Percentiles rank a stretch among this genome's conserved stretches.
These are phyloP conservation scores for Aphanoascus verrucosus DNA, from an alignment of 2,329 filamentous ascomycete genomes.

Conservation along the genomic window DNA sequence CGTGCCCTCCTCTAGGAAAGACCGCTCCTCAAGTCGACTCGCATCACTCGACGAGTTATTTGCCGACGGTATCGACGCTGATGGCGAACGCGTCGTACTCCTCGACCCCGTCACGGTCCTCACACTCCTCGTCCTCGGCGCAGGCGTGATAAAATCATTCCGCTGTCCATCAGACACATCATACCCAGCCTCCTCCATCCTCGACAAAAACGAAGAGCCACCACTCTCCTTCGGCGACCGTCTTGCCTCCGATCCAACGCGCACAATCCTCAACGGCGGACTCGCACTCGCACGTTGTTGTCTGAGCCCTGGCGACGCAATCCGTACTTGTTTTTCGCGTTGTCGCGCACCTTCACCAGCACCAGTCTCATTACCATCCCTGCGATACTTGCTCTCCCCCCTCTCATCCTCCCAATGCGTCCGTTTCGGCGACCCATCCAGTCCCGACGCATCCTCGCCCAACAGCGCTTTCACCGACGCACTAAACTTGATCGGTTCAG, in stretches of 20 bases:
- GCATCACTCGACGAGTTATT: constrained; percentile 22
- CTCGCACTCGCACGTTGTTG: constrained; percentile 16
- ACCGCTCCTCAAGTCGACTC: constrained; percentile 26
- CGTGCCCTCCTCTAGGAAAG: constrained; percentile 24
- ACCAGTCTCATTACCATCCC: background rate
- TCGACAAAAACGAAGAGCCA: constrained; percentile 32
- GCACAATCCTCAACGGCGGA: constrained; percentile 34
- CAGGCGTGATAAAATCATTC: constrained; percentile 37
- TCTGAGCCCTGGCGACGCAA: constrained; percentile 25
- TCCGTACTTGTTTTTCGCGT: constrained; percentile 27
- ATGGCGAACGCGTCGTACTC: constrained; percentile 33
- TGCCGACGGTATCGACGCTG: constrained; percentile 27
- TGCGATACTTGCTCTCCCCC: background rate
- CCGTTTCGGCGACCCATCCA: constrained; percentile 45
- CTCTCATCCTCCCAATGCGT: constrained; percentile 21
- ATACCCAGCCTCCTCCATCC: constrained; percentile 24
- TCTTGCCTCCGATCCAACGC: constrained; percentile 27
- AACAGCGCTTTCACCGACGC: constrained; percentile 81
- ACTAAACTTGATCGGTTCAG: constrained; percentile 85
- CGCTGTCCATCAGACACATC: constrained; percentile 12
- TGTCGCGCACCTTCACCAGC: background rate
- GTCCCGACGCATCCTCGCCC: constrained; percentile 41
- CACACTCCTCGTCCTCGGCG: constrained; percentile 35
- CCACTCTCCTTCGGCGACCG: constrained; percentile 22
- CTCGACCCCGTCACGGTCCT: constrained; percentile 32